Conservation (phyloP, 139 green algal genomes). For the Deuterostichococcus epilithicus region DNA sequence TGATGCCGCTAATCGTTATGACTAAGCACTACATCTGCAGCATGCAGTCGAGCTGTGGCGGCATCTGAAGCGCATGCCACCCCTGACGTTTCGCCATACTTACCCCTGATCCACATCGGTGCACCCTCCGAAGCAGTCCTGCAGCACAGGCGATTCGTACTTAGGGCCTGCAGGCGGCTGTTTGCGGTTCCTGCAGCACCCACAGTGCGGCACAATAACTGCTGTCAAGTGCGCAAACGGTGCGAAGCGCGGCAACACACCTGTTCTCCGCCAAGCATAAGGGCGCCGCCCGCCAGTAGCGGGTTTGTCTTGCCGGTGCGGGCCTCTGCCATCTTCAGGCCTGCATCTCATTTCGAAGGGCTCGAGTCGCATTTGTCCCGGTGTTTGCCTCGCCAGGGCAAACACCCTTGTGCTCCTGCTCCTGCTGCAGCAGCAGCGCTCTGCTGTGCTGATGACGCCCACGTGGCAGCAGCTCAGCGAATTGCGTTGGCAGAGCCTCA, state of each 20-base stretch:
- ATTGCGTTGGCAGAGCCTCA: slow-evolving; percentile 17
- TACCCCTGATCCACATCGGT: slow-evolving; percentile 70
- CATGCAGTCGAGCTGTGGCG: too few relatives aligned
- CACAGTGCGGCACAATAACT: background rate
- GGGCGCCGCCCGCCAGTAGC: slow-evolving; percentile 56
- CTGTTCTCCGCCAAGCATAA: slow-evolving; percentile 85
- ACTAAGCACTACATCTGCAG: too few relatives aligned
- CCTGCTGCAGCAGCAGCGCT: background rate
- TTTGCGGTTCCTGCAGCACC: background rate
- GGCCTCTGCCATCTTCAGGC: slow-evolving; percentile 22
- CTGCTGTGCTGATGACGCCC: background rate
- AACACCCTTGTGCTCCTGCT: too few relatives aligned
- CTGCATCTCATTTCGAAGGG: too few relatives aligned
- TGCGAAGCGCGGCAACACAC: too few relatives aligned
- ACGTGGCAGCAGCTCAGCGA: too few relatives aligned
- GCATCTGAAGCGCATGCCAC: too few relatives aligned
- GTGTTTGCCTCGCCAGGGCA: too few relatives aligned
- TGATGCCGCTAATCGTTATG: too few relatives aligned
- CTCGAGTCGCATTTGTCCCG: too few relatives aligned
- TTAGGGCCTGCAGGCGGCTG: background rate
- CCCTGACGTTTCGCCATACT: too few relatives aligned
- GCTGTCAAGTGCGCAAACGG: too few relatives aligned
- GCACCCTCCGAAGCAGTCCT: slow-evolving; percentile 87
- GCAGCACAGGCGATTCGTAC: background rate
- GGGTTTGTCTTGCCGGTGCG: slow-evolving; percentile 51